Evolutionary conservation across 2,329 filamentous ascomycete species (phyloP).

Genomic region (Pseudocercospora fijiensis): DNA sequence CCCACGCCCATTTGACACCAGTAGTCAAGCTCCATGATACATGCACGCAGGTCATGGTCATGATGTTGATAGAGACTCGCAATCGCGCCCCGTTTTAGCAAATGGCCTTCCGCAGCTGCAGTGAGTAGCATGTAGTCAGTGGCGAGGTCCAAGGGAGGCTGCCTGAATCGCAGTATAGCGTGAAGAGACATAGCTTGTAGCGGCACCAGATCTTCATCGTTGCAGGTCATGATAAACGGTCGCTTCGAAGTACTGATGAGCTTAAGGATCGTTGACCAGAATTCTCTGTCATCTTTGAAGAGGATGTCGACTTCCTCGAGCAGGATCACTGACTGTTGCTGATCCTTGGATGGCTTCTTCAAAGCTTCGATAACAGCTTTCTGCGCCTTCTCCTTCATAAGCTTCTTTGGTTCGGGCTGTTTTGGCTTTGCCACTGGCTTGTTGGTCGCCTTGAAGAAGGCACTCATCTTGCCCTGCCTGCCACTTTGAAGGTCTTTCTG

Average conservation of each 20-base stretch:
- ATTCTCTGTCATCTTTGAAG: slow-evolving; percentile 93
- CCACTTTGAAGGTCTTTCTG: slow-evolving; percentile 62
- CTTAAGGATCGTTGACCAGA: slow-evolving; percentile 78
- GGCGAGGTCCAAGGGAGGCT: slow-evolving; percentile 65
- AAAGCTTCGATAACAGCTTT: slow-evolving; percentile 30
- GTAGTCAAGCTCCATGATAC: slow-evolving; percentile 81
- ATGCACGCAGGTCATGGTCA: slow-evolving; percentile 71
- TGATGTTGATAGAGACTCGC: slow-evolving; percentile 69
- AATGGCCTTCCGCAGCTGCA: slow-evolving; percentile 85
- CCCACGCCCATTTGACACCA: slow-evolving; percentile 98
- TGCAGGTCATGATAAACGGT: slow-evolving; percentile 94
- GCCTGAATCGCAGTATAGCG: slow-evolving; percentile 74
- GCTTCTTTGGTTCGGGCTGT: slow-evolving; percentile 37
- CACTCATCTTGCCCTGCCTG: slow-evolving; percentile 74
- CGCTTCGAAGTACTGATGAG: slow-evolving; percentile 83
- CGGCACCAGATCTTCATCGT: slow-evolving; percentile 80
- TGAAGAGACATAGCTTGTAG: slow-evolving; percentile 73
- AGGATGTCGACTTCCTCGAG: slow-evolving; percentile 91
- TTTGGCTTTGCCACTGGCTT: slow-evolving; percentile 41
- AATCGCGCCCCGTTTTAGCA: slow-evolving; percentile 67
- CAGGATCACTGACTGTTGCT: slow-evolving; percentile 92
- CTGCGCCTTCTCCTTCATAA: slow-evolving; percentile 28
- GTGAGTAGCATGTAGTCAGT: slow-evolving; percentile 78
- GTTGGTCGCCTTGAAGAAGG: slow-evolving; percentile 66
- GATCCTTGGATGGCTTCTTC: slow-evolving; percentile 47